These are phyloP conservation scores for Mortierella sp. DNA, from an alignment of 371 early-diverging fungal genomes.

Conservation along the genomic window DNA sequence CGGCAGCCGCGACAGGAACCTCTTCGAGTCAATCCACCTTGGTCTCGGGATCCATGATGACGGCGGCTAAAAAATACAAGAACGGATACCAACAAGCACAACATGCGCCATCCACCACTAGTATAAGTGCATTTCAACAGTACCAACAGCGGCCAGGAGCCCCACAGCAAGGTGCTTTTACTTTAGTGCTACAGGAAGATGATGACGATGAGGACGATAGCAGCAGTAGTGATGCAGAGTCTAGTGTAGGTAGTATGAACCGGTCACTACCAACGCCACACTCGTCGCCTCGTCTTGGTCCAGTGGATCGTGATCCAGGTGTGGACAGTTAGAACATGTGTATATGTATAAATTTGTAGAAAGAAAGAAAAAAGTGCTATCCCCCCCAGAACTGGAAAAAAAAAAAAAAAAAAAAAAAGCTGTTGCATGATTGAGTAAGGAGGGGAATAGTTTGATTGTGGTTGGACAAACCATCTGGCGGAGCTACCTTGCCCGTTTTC, in stretches of 20 bases:
- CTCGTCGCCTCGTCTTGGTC: conserved; percentile 26
- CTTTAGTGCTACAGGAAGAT: no score
- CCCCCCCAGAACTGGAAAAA: no score
- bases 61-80: neutral
- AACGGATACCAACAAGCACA: conserved; percentile 1
- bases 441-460: no score
- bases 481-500: no score
- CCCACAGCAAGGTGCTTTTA: no score
- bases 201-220: conserved; percentile 8
- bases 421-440: no score
- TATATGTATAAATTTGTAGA: no score
- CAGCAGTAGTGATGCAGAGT: conserved; percentile 1
- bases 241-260: conserved; percentile 35
- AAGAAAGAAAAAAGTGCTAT: no score
- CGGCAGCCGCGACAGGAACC: neutral
- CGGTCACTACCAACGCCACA: conserved; percentile 44
- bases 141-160: neutral
- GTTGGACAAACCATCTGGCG: no score
- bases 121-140: neutral
- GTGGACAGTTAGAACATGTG: no score
- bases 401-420: no score
- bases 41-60: neutral
- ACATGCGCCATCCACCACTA: neutral
- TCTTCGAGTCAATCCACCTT: conserved; percentile 31
- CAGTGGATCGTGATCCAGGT: conserved; percentile 8